These are phyloP conservation scores for Syzygium oleosum DNA, from an alignment of 345 rosid species.

Conservation along the genomic window DNA sequence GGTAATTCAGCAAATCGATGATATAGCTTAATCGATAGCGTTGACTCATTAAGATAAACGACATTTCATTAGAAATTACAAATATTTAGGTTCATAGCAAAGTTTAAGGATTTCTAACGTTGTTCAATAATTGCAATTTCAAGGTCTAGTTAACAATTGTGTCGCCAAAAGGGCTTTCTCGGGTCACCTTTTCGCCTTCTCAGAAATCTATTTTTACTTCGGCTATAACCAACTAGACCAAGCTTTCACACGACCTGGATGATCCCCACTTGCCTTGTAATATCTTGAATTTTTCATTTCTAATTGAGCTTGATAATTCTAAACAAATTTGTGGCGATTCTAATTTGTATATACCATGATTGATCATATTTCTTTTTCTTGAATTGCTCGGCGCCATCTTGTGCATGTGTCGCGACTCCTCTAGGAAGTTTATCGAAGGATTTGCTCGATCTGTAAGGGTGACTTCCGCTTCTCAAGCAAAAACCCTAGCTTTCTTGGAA, in stretches of 20 bases:
- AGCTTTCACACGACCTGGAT: not conserved
- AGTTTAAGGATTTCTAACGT: not conserved
- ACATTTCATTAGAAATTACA: not conserved
- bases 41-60: not conserved
- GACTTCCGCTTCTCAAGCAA: not conserved
- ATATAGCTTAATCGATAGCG: no score
- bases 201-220: not conserved
- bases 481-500: not conserved
- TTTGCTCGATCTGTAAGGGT: not conserved
- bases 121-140: not conserved
- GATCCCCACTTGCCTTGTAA: not conserved
- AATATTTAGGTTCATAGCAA: not conserved
- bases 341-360: not conserved
- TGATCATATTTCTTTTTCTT: not conserved
- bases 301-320: not conserved
- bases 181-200: not conserved
- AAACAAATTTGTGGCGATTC: constrained; percentile 23
- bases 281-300: not conserved
- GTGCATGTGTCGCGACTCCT: not conserved
- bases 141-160: not conserved
- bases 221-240: not conserved
- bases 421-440: not conserved
- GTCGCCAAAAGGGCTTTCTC: not conserved
- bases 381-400: not conserved
- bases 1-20: no score